phyloP scores from a whole-genome alignment of 805 yeast species.

The Spathaspora passalidarum region DNA sequence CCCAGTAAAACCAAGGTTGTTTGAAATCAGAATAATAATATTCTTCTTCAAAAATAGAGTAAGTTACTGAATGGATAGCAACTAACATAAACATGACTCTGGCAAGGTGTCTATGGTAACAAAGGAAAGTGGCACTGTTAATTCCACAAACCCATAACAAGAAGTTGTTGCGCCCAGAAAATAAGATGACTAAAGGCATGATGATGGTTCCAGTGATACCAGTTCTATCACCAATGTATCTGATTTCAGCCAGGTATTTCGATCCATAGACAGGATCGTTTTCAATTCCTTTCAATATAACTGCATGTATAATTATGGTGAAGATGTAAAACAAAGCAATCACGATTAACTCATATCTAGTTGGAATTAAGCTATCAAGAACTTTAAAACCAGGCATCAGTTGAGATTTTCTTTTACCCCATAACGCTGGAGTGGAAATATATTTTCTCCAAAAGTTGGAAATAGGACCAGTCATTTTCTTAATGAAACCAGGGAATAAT shows the following conservation, averaged over 20 bases:
- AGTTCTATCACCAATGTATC: slow-evolving; percentile 48
- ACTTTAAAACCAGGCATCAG: slow-evolving; percentile 3
- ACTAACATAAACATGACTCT: slow-evolving; percentile 27
- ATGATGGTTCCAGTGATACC: slow-evolving; percentile 45
- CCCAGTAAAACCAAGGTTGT: slow-evolving; percentile 27
- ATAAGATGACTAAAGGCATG: slow-evolving; percentile 52
- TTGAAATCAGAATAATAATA: slow-evolving; percentile 13
- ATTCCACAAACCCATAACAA: slow-evolving; percentile 59
- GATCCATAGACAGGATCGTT: slow-evolving; percentile 24
- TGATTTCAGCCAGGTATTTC: slow-evolving; percentile 17
- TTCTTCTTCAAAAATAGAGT: slow-evolving; percentile 15
- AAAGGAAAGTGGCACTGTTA: slow-evolving; percentile 42
- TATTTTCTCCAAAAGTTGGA: slow-evolving; percentile 22
- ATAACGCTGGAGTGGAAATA: slow-evolving; percentile 28
- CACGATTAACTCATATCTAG: slow-evolving; percentile 34
- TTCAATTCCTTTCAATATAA: background rate
- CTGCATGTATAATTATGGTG: slow-evolving; percentile 15
- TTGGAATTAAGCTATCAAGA: slow-evolving; percentile 24
- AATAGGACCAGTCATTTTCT: slow-evolving; percentile 25
- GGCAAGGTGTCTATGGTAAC: slow-evolving; percentile 46
- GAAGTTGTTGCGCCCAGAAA: slow-evolving; percentile 63
- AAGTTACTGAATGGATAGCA: slow-evolving; percentile 30
- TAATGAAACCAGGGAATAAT: slow-evolving; percentile 36
- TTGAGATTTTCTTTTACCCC: slow-evolving; percentile 34
- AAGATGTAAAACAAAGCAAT: slow-evolving; percentile 18